Evolutionary conservation across 441 rosid species (phyloP).

Genomic region (Adansonia grandidieri): DNA sequence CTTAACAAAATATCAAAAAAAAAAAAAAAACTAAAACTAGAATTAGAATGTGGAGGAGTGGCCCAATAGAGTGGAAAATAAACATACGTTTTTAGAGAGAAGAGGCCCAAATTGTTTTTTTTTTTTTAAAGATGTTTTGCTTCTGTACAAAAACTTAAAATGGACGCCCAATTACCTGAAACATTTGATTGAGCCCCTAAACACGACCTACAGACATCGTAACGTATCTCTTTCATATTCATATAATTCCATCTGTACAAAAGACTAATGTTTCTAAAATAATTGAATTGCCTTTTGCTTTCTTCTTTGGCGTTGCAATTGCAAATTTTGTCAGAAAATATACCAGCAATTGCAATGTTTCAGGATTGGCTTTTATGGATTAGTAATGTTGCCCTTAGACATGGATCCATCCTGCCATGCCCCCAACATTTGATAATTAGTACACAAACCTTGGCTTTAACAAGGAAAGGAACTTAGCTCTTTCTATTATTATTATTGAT

Average conservation of each 20-base stretch:
- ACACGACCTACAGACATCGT: no score
- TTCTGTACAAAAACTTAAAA: no score
- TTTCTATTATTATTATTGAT: slow-evolving; percentile 27
- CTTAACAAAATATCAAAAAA: no score
- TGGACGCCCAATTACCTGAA: no score
- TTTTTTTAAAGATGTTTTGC: no score
- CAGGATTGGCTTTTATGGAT: no score
- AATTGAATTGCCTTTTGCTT: slow-evolving; percentile 3
- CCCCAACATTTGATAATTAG: slow-evolving; percentile 55
- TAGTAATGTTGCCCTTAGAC: no score
- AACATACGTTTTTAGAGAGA: no score
- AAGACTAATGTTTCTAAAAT: not conserved
- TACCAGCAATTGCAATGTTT: not conserved
- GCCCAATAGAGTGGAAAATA: no score
- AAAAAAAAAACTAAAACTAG: no score
- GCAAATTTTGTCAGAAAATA: slow-evolving; percentile 79
- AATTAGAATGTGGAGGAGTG: no score
- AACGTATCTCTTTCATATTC: not conserved
- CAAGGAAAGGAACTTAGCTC: slow-evolving; percentile 45
- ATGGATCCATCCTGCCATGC: slow-evolving; percentile 50
- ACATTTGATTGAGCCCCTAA: slow-evolving; percentile 61
- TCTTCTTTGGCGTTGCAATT: slow-evolving; percentile 45
- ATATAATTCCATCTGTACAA: not conserved
- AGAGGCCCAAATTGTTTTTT: no score
- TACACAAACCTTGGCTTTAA: not conserved